phyloP scores from a whole-genome alignment of 768 basidiomycete species.

The Termitomyces sp. region DNA sequence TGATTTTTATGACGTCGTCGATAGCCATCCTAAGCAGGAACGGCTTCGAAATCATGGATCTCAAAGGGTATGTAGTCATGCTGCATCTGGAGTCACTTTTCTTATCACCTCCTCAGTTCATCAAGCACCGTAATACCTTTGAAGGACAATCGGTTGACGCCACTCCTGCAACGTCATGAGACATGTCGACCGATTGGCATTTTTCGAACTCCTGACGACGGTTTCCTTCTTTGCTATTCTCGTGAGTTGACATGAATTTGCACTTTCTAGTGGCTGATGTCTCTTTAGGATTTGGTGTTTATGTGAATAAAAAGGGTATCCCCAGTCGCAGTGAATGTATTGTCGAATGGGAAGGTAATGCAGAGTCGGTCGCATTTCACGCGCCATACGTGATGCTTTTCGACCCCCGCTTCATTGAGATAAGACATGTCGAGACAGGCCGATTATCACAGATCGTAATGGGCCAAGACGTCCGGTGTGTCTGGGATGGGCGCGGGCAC shows the following conservation, averaged over 20 bases:
- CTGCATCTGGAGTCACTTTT: not conserved
- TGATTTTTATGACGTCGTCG: slow-evolving; percentile 87
- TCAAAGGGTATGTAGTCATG: slow-evolving; percentile 66
- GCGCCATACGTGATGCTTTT: slow-evolving; percentile 86
- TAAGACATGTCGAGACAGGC: slow-evolving; percentile 79
- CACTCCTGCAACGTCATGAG: slow-evolving; percentile 76
- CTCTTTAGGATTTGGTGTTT: slow-evolving; percentile 80
- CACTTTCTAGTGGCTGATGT: slow-evolving; percentile 4
- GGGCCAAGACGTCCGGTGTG: slow-evolving; percentile 76
- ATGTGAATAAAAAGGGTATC: slow-evolving; percentile 89
- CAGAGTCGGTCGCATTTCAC: slow-evolving; percentile 85
- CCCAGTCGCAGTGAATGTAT: slow-evolving; percentile 65
- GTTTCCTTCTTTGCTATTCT: slow-evolving; percentile 87
- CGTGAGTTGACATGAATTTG: slow-evolving; percentile 35
- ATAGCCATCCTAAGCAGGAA: slow-evolving; percentile 89
- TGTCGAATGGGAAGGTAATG: slow-evolving; percentile 94
- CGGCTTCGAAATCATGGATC: slow-evolving; percentile 97
- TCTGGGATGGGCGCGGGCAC: slow-evolving; percentile 79
- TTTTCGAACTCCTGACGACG: slow-evolving; percentile 82
- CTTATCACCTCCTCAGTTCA: slow-evolving; percentile 38
- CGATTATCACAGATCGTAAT: slow-evolving; percentile 78
- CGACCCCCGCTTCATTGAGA: slow-evolving; percentile 86
- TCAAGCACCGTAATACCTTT: slow-evolving; percentile 87
- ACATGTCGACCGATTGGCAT: slow-evolving; percentile 82
- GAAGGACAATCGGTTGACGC: slow-evolving; percentile 54